Evolutionary conservation across 2,329 filamentous ascomycete genomes (phyloP).

Genomic region (Penicillium freii): DNA sequence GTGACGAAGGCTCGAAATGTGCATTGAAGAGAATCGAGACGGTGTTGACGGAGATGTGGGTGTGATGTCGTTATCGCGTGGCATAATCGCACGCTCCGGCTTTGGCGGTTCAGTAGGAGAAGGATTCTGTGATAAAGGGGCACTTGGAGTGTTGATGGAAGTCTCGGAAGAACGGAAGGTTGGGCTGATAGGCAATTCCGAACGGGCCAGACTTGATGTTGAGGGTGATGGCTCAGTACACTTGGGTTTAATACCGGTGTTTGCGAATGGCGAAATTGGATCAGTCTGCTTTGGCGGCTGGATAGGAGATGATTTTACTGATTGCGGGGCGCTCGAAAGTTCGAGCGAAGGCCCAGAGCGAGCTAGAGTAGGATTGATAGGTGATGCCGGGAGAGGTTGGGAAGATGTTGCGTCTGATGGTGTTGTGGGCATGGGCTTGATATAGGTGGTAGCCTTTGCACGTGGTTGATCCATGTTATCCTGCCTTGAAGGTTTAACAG

Average conservation of each 20-base stretch:
- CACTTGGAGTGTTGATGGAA: neutral
- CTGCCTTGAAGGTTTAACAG: neutral
- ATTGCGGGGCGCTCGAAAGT: neutral
- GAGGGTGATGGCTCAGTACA: conserved; percentile 2
- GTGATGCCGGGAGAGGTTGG: conserved; percentile 32
- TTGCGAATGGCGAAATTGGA: neutral
- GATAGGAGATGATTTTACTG: neutral
- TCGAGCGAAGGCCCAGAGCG: neutral
- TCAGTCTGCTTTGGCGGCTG: neutral
- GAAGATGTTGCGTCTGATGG: conserved; percentile 19
- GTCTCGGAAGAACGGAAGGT: neutral
- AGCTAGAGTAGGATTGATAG: conserved; percentile 32
- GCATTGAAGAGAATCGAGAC: conserved; percentile 1
- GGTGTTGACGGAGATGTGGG: neutral
- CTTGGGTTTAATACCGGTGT: neutral
- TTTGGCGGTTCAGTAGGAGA: neutral
- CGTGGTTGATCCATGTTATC: neutral
- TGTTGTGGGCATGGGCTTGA: neutral
- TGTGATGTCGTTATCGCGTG: neutral
- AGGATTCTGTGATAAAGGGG: neutral
- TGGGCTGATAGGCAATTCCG: conserved; percentile 17
- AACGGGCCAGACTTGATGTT: conserved; percentile 9
- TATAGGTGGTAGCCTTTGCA: neutral
- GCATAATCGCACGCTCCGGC: neutral
- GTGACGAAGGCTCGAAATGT: neutral